A percentile compares a stretch with the other conserved stretches of the same genome.
phyloP scores from a whole-genome alignment of 257 asterid genomes.

The Solanum arcanum region DNA sequence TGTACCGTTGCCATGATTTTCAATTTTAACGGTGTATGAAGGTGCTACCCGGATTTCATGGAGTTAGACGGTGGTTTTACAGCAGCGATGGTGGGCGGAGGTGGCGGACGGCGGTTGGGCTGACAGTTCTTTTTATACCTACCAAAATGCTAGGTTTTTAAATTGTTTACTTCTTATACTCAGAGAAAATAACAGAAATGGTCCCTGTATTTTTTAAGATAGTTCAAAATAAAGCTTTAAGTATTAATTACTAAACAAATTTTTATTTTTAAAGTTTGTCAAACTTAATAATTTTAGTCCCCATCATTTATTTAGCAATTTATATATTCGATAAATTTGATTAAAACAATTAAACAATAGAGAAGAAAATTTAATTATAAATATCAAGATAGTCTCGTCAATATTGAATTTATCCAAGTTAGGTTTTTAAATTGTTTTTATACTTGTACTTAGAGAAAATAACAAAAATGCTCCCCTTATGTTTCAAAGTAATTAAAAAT shows the following conservation, averaged over 20 bases:
- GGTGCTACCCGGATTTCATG: neutral
- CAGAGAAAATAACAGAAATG: neutral
- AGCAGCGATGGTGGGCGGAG: neutral
- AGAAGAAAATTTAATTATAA: neutral
- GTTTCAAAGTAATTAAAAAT: neutral
- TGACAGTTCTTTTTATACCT: neutral
- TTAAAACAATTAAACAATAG: neutral
- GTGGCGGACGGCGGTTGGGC: neutral
- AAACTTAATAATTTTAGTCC: no score
- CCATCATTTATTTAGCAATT: neutral
- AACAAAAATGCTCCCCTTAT: neutral
- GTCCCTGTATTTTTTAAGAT: neutral
- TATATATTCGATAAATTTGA: neutral
- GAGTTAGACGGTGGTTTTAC: neutral
- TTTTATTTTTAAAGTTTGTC: neutral
- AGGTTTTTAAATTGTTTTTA: no score
- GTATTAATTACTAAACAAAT: neutral
- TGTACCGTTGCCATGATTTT: neutral
- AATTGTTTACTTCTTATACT: neutral
- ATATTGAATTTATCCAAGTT: neutral
- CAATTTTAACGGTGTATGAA: neutral
- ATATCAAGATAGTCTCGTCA: neutral
- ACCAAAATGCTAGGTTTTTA: neutral
- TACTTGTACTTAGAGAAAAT: no score
- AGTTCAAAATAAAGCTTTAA: neutral